Conservation (phyloP, 140 eudicot species). For the Anethum foeniculum region DNA sequence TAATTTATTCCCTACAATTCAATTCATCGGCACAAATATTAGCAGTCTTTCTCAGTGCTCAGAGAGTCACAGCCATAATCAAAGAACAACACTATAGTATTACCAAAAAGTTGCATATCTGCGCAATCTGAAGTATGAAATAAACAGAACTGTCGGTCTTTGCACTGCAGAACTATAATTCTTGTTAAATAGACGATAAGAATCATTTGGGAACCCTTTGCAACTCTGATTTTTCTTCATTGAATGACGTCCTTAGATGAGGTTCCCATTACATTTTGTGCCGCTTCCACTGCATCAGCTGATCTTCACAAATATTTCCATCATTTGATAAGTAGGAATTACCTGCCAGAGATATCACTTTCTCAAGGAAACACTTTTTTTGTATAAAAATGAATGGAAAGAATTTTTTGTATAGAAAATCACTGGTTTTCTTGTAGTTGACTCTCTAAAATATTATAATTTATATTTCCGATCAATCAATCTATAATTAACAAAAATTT, state of each 20-base stretch:
- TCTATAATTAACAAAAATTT: no score
- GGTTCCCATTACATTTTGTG: conserved; percentile 82
- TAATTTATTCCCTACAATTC: conserved; percentile 74
- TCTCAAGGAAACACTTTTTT: background rate
- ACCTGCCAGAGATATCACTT: conserved; percentile 36
- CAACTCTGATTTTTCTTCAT: conserved; percentile 79
- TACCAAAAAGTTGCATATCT: no score
- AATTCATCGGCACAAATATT: background rate
- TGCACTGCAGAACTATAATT: conserved; percentile 87
- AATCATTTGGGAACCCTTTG: conserved; percentile 82
- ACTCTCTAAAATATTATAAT: no score
- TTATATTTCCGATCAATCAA: no score
- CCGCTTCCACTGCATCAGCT: conserved; percentile 72
- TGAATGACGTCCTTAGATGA: conserved; percentile 76
- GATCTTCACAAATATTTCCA: conserved; percentile 60
- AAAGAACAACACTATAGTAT: background rate
- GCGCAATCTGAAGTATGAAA: background rate
- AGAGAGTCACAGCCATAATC: background rate
- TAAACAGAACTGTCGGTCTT: conserved; percentile 29
- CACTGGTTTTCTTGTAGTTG: no score
- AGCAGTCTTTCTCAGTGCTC: background rate
- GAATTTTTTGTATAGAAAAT: no score
- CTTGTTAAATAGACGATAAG: conserved; percentile 71
- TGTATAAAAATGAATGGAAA: no score
- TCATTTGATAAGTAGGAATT: conserved; percentile 51